Base-by-base conservation (phyloP, 768 basidiomycete species). In the Collybia sp. region DNA sequence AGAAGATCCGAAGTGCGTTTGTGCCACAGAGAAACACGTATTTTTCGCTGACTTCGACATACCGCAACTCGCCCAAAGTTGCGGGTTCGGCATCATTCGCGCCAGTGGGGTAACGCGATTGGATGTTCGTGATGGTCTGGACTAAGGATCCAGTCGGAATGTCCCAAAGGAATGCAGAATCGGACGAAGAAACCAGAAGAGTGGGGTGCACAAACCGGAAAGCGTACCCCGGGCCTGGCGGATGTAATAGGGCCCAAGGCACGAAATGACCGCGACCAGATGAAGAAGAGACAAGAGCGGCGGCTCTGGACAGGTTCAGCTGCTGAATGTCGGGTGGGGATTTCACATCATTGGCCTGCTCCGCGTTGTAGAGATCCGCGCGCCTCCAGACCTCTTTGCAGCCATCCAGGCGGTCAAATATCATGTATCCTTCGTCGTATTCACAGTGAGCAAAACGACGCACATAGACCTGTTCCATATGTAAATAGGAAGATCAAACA, bases 361-460 rank as follows among this genome's bases (percentile, higher is more conserved):
- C 42, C 5, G 54, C 51, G 6, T 44, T 48, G 11, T 62, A 53
- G 30, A 45, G 58, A 19, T 71, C 63, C 3, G 65, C 53, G 5
- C 69, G 71, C 20, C 83, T 69, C 89, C 88, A 92, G 12, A 89
- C 78, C 58, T 92, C 89, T 51, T 83, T 83, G 50, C 64, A 56
- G 8, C 73, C 71, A 20, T 70, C 73, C 16, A 58, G 38, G 25
- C 83, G 76, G 54, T 89, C 83, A 58, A 88, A 86, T 40, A 90
- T 65, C 40, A 89, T 65, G 55, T 77, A 88, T 8, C 89, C 88
- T 20, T 74, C 64, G 12, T 69, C 79, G 51, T 88, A 92, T 61
- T 91, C 89, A 52, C 79, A 76, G 55, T 90, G 88, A 0, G 87
- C 86, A 40, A 69, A 75, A 8, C 56, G 51, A 30, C 75, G 73